Base-by-base conservation (phyloP, 2,329 filamentous ascomycete genomes). In the Monilinia fructicola region DNA sequence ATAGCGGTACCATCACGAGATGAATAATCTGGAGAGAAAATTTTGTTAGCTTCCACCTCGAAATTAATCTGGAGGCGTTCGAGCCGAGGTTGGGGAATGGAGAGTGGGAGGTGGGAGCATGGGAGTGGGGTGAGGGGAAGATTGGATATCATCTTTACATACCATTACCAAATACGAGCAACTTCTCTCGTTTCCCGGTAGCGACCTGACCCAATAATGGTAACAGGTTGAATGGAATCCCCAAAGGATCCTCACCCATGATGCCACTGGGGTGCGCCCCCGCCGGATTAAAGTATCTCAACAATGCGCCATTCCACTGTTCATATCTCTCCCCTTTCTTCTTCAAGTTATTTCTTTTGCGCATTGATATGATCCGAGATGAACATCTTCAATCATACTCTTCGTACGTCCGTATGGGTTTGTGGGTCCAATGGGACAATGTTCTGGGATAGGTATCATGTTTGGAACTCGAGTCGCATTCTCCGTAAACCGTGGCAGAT, bases 401-500 rank as follows among this genome's bases (percentile, higher is more conserved):
- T 99, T 99, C 71, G 95, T 99, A 80, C 92, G 92, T 70, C 95
- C 96, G 80, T 99, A 99, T 35, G 94, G 93, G 84, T 98, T 99
- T 73, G 95, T 99, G 18, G 95, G 92, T 62, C 93, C 94, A 70
- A 96, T 92, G 68, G 96, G 95, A 85, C 95, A 99, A 79, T 91
- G 84, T 82, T 99, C 95, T 62, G 95, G 95, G 76, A 99, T 99
- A 71, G 95, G 95, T 72, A 99, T 99, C 95, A 99, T 99, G 84
- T 96, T 90, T 73, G 90, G 88, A 81, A 97, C 92, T 77, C 93
- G 91, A 55, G 95, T 98, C 64, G 94, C 95, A 80, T 99, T 99
- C 96, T 77, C 95, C 95, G 79, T 99, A 99, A 72, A 99, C 95
- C 73, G 96, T 99, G 44, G 95, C 95, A 1, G 93, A 97, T 70